A percentile compares a stretch with the other conserved stretches of the same genome.
Evolutionary conservation across 2,329 filamentous ascomycete genomes (phyloP).

Genomic region (Cercospora zeina): DNA sequence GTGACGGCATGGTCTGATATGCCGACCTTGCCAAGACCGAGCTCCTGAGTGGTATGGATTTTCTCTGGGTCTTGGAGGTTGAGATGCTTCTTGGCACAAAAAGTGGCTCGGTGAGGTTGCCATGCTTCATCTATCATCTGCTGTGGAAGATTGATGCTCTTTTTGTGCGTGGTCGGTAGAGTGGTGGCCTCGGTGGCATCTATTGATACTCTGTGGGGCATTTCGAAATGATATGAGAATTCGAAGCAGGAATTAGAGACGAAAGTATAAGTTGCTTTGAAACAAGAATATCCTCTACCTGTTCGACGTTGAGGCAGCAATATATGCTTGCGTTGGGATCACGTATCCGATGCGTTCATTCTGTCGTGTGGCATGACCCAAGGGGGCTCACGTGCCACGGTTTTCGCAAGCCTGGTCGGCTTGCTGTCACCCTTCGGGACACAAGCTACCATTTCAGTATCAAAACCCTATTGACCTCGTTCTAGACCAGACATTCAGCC

Average conservation of each 20-base stretch:
- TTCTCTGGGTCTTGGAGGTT: constrained; percentile 8
- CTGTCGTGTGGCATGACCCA: background rate
- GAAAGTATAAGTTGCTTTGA: too few relatives aligned
- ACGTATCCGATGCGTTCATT: background rate
- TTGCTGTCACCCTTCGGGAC: constrained; percentile 3
- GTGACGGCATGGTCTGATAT: constrained; percentile 65
- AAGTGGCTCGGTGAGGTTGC: background rate
- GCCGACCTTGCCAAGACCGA: constrained; percentile 43
- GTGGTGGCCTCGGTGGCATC: background rate
- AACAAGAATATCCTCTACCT: background rate
- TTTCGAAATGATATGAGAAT: background rate
- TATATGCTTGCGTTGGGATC: background rate
- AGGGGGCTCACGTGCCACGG: background rate
- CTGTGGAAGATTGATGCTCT: background rate
- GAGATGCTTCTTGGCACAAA: constrained; percentile 3
- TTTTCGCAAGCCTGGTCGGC: background rate
- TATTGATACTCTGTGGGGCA: background rate
- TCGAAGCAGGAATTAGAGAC: background rate
- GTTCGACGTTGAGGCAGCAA: background rate
- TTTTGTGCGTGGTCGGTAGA: background rate
- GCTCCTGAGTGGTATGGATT: constrained; percentile 10
- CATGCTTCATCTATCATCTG: background rate
- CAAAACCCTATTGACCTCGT: background rate
- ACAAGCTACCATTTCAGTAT: constrained; percentile 9
- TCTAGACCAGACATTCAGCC: constrained; percentile 1